Percentiles rank a stretch among this genome's conserved stretches.
phyloP scores from a whole-genome alignment of 805 yeast genomes.

The Suhomyces sp. region DNA sequence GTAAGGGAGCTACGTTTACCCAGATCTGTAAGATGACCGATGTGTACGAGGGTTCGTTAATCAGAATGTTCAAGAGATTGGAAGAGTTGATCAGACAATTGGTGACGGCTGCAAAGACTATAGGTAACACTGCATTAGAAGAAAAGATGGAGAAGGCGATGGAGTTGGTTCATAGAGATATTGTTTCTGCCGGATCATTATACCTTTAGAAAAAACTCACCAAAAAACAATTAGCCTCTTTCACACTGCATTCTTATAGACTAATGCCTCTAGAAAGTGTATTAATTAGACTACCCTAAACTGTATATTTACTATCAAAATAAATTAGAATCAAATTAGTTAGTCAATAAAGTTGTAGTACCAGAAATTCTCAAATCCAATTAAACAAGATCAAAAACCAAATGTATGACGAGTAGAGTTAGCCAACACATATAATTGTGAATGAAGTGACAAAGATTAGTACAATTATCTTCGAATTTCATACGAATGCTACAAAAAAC shows the following conservation, averaged over 20 bases:
- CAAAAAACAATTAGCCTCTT: no score
- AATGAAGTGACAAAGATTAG: no score
- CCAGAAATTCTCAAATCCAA: no score
- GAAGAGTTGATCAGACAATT: slow-evolving; percentile 92
- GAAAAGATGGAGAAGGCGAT: slow-evolving; percentile 85
- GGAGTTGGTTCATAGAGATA: slow-evolving; percentile 88
- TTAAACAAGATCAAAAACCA: no score
- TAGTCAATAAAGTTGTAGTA: no score
- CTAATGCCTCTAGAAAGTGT: not conserved
- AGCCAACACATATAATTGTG: no score
- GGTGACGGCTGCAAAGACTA: slow-evolving; percentile 87
- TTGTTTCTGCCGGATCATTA: slow-evolving; percentile 94
- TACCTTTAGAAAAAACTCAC: slow-evolving; percentile 44
- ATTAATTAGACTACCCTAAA: not conserved
- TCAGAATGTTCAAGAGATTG: slow-evolving; percentile 89
- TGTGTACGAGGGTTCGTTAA: slow-evolving; percentile 94
- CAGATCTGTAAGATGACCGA: slow-evolving; percentile 99
- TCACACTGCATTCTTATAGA: not conserved
- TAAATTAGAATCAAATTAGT: no score
- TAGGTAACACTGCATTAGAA: slow-evolving; percentile 84
- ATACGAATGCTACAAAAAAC: no score
- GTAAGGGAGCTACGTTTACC: slow-evolving; percentile 92
- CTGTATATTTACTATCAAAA: no score
- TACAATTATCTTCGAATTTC: no score
- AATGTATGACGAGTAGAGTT: no score